These are phyloP conservation scores for Lasiosphaeris hirsuta DNA, from an alignment of 495 filamentous ascomycete species.

Conservation along the genomic window DNA sequence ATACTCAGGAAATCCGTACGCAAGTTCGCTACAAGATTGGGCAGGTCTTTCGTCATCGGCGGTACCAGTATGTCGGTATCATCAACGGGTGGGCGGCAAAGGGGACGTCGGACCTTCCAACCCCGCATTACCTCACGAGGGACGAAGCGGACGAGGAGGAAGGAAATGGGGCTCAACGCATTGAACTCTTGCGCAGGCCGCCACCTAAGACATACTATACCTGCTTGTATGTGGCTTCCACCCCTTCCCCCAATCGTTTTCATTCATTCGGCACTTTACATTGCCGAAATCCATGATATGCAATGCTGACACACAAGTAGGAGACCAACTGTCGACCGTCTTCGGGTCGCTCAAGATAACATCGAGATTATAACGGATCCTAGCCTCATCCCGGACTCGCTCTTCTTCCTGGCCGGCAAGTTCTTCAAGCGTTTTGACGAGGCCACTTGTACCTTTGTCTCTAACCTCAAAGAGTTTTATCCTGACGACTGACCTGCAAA, in stretches of 20 bases:
- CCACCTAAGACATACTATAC: constrained; percentile 72
- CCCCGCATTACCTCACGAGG: constrained; percentile 32
- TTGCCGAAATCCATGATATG: no score
- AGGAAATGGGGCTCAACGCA: constrained; percentile 43
- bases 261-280: neutral
- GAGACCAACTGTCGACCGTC: constrained; percentile 44
- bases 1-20: constrained; percentile 36
- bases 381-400: constrained; percentile 38
- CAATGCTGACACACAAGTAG: constrained; percentile 5
- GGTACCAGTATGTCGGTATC: constrained; percentile 75
- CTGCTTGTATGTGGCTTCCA: constrained; percentile 61
- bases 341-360: constrained; percentile 84
- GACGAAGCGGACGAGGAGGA: constrained; percentile 48
- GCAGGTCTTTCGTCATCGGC: constrained; percentile 76
- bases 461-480: constrained; percentile 81
- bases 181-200: constrained; percentile 45
- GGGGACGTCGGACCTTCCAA: constrained; percentile 27
- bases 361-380: constrained; percentile 59
- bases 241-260: constrained; percentile 4
- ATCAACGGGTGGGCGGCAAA: constrained; percentile 81
- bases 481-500: constrained; percentile 64
- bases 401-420: constrained; percentile 72
- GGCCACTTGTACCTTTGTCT: constrained; percentile 65
- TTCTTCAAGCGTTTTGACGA: constrained; percentile 87
- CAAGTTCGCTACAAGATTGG: constrained; percentile 71